Evolutionary conservation across 768 basidiomycete genomes (phyloP).

Genomic region (Lactifluus hygrophoroides): DNA sequence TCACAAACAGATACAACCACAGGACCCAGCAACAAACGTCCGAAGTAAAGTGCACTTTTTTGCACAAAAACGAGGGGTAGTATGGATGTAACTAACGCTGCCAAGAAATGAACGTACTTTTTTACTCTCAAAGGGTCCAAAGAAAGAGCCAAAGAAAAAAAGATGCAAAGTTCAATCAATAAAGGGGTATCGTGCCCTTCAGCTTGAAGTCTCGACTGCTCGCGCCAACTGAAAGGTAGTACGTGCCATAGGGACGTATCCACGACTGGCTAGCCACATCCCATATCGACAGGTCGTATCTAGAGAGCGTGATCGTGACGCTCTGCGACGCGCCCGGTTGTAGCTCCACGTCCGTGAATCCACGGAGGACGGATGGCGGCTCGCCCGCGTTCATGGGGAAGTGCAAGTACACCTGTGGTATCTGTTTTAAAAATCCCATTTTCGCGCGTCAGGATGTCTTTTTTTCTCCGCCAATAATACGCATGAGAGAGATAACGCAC

Average conservation of each 20-base stretch:
- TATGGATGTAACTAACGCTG: no score
- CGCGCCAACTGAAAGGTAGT: constrained; percentile 27
- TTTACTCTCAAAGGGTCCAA: no score
- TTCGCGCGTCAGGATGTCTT: not conserved
- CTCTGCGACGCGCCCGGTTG: constrained; percentile 19
- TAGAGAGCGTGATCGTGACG: constrained; percentile 20
- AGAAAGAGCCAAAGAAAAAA: no score
- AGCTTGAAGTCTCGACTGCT: constrained; percentile 18
- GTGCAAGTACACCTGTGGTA: constrained; percentile 72
- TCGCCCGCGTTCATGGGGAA: constrained; percentile 55
- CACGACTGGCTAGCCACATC: constrained; percentile 30
- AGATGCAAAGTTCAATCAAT: no score
- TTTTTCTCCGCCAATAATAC: not conserved
- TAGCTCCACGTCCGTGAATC: constrained; percentile 22
- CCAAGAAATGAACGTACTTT: no score
- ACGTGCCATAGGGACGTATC: constrained; percentile 26
- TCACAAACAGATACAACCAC: no score
- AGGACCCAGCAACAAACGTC: no score
- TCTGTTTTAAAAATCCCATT: constrained; percentile 29
- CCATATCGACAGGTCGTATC: constrained; percentile 26
- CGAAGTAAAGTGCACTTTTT: no score
- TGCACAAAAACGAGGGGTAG: no score
- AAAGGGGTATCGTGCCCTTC: not conserved
- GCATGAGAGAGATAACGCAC: constrained; percentile 26
- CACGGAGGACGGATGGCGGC: constrained; percentile 54